phyloP scores from a whole-genome alignment of 2,329 filamentous ascomycete genomes.

The Talaromyces sp. region DNA sequence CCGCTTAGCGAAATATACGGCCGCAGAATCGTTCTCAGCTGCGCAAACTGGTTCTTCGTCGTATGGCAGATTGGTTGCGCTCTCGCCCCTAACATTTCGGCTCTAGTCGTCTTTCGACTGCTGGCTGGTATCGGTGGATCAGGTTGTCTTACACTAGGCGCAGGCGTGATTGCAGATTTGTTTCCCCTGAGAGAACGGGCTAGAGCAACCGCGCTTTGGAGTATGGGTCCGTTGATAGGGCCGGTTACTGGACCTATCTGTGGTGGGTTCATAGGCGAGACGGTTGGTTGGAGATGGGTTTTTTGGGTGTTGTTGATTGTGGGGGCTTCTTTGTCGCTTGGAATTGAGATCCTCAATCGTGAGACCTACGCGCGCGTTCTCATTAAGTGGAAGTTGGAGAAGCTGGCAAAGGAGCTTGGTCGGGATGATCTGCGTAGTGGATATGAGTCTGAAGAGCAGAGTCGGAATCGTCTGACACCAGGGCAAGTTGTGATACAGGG shows the following conservation, averaged over 20 bases:
- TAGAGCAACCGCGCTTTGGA: slow-evolving; percentile 26
- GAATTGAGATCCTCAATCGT: slow-evolving; percentile 31
- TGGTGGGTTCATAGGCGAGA: slow-evolving; percentile 51
- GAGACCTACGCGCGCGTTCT: slow-evolving; percentile 63
- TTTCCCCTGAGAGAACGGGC: slow-evolving; percentile 28
- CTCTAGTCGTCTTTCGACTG: slow-evolving; percentile 61
- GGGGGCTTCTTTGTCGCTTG: slow-evolving; percentile 40
- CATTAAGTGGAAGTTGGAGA: slow-evolving; percentile 55
- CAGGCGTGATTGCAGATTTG: slow-evolving; percentile 26
- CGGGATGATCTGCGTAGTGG: slow-evolving; percentile 15
- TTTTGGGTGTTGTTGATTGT: slow-evolving; percentile 50
- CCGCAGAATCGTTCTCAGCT: slow-evolving; percentile 57
- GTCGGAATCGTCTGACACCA: slow-evolving; percentile 30
- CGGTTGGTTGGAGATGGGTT: slow-evolving; percentile 53
- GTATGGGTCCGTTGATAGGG: slow-evolving; percentile 31
- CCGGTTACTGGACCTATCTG: slow-evolving; percentile 48
- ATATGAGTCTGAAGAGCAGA: slow-evolving; percentile 45
- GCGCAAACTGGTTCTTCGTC: slow-evolving; percentile 58
- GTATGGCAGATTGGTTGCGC: slow-evolving; percentile 64
- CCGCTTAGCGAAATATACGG: slow-evolving; percentile 61
- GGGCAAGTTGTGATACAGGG: slow-evolving; percentile 44
- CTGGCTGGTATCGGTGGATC: slow-evolving; percentile 61
- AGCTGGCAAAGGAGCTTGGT: slow-evolving; percentile 50
- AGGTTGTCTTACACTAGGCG: slow-evolving; percentile 51
- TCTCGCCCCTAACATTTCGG: slow-evolving; percentile 52